Evolutionary conservation across 495 filamentous ascomycete species (phyloP).

Genomic region (Physcia stellaris): DNA sequence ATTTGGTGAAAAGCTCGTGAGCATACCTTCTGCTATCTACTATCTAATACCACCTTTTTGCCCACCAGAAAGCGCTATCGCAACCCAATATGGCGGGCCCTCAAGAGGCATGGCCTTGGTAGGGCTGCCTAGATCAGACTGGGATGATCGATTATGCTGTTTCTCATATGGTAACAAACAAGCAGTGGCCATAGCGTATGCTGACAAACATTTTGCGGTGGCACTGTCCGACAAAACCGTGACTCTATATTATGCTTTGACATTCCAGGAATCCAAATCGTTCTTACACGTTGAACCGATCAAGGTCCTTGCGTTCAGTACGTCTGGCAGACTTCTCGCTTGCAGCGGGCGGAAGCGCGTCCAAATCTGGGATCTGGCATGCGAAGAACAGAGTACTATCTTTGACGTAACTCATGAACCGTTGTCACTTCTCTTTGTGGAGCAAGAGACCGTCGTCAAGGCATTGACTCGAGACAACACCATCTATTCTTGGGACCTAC

Average conservation of each 20-base stretch:
- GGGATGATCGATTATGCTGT: constrained; percentile 21
- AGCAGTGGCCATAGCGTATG: constrained; percentile 14
- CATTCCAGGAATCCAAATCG: constrained; percentile 15
- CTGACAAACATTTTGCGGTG: constrained; percentile 16
- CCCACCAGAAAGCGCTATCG: constrained; percentile 21
- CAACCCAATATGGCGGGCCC: constrained; percentile 12
- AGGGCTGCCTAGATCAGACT: constrained; percentile 15
- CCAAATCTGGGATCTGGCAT: constrained; percentile 9
- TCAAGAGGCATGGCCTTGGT: constrained; percentile 10
- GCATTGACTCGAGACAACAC: too few species aligned
- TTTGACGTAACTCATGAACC: too few species aligned
- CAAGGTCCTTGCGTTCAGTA: constrained; percentile 9
- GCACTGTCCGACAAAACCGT: constrained; percentile 13
- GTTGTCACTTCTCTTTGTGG: too few species aligned
- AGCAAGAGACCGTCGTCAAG: too few species aligned
- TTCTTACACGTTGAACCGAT: constrained; percentile 19
- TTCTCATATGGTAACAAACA: constrained; percentile 14
- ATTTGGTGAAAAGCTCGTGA: constrained; percentile 17
- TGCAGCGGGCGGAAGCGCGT: constrained; percentile 6
- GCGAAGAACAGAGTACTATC: too few species aligned
- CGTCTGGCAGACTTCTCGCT: constrained; percentile 5
- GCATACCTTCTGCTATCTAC: constrained; percentile 19
- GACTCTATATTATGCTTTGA: constrained; percentile 6
- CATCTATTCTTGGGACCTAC: too few species aligned
- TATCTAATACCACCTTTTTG: constrained; percentile 23